phyloP scores from a whole-genome alignment of 768 basidiomycete genomes.

The Coprinellus aureogranulatus region DNA sequence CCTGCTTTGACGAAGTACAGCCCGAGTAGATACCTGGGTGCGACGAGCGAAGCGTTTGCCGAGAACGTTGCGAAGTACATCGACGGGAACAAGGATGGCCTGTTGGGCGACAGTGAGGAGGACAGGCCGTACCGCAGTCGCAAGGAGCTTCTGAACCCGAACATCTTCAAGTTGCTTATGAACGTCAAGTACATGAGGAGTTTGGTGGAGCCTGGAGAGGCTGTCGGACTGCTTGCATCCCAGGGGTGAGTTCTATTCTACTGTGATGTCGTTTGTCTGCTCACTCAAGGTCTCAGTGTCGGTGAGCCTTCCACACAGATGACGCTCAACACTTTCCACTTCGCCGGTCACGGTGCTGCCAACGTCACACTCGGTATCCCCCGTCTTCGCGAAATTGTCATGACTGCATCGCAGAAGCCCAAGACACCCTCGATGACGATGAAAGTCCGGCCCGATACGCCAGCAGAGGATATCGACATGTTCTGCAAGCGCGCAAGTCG shows the following conservation, averaged over 20 bases:
- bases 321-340: constrained; percentile 99
- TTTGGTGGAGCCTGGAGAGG: constrained; percentile 95
- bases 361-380: constrained; percentile 99
- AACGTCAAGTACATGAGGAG: constrained; percentile 91
- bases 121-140: constrained; percentile 37
- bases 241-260: constrained; percentile 69
- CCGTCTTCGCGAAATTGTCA: constrained; percentile 96
- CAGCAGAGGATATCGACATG: constrained; percentile 54
- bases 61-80: constrained; percentile 75
- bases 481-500: constrained; percentile 91
- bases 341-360: constrained; percentile 98
- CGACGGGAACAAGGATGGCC: constrained; percentile 62
- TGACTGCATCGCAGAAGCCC: constrained; percentile 95
- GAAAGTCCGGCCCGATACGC: constrained; percentile 54
- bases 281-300: constrained; percentile 54
- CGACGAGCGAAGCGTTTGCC: constrained; percentile 91
- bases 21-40: constrained; percentile 80
- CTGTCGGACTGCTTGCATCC: constrained; percentile 94
- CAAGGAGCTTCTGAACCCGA: constrained; percentile 43
- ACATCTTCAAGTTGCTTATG: constrained; percentile 79
- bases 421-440: constrained; percentile 98
- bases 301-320: constrained; percentile 99
- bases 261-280: neutral
- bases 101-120: constrained; percentile 37
- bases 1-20: constrained; percentile 75